phyloP scores from a whole-genome alignment of 2,329 filamentous ascomycete species.

The Daldinia sp. region DNA sequence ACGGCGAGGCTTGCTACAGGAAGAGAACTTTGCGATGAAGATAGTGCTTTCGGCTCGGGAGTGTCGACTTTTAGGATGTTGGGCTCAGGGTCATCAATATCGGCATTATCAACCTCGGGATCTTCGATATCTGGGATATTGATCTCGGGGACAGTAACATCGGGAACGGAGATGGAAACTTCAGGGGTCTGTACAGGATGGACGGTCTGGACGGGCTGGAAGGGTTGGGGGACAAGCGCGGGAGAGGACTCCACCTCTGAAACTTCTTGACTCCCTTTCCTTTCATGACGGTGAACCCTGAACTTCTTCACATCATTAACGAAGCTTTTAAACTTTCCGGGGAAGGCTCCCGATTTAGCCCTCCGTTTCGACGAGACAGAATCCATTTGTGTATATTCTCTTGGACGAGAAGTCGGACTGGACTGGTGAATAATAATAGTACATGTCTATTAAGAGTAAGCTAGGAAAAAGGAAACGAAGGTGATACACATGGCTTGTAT shows the following conservation, averaged over 20 bases:
- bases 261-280: conserved; percentile 35
- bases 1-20: conserved; percentile 54
- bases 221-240: conserved; percentile 6
- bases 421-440: conserved; percentile 17
- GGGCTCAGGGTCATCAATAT: background rate
- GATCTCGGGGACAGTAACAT: conserved; percentile 8
- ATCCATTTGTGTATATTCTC: conserved; percentile 36
- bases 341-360: conserved; percentile 41
- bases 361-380: conserved; percentile 34
- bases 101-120: background rate
- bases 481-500: conserved; percentile 29
- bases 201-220: conserved; percentile 1
- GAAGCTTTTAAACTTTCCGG: conserved; percentile 46
- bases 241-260: conserved; percentile 21
- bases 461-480: conserved; percentile 13
- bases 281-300: conserved; percentile 41
- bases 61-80: conserved; percentile 1
- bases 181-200: conserved; percentile 7
- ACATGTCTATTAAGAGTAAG: conserved; percentile 28
- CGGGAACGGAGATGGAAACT: background rate
- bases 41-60: conserved; percentile 34
- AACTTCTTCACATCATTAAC: conserved; percentile 48
- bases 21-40: conserved; percentile 35
- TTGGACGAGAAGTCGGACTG: conserved; percentile 20
- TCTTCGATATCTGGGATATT: conserved; percentile 2